These are phyloP conservation scores for Cantharellus anzutake DNA, from an alignment of 768 basidiomycete genomes.

Conservation along the genomic window DNA sequence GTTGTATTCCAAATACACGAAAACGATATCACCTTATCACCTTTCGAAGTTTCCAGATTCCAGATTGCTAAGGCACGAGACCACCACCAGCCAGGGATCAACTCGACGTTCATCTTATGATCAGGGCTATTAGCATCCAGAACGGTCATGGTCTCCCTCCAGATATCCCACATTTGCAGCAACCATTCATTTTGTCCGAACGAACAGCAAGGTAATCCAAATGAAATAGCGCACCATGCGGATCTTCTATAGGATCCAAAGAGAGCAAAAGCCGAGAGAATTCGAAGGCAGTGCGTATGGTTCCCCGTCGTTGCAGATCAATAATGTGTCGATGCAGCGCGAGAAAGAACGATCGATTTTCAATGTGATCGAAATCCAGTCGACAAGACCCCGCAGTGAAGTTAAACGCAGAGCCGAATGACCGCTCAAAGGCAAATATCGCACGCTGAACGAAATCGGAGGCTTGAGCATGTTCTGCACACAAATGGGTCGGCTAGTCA, in stretches of 20 bases:
- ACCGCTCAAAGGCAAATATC: conserved; percentile 80
- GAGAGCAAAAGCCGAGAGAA: conserved; percentile 72
- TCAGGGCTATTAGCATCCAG: not conserved
- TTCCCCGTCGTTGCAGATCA: conserved; percentile 76
- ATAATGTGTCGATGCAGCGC: conserved; percentile 38
- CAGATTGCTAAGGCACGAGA: conserved; percentile 49
- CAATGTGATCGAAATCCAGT: conserved; percentile 76
- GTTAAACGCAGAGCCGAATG: conserved; percentile 72
- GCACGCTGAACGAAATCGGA: conserved; percentile 86
- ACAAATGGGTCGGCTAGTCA: not conserved
- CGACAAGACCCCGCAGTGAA: conserved; percentile 66
- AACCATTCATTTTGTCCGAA: conserved; percentile 64
- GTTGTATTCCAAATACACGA: not conserved
- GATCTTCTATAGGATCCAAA: conserved; percentile 74
- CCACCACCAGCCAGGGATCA: conserved; percentile 65
- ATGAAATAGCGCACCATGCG: conserved; percentile 67
- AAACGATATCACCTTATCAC: conserved; percentile 12
- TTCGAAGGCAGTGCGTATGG: conserved; percentile 78
- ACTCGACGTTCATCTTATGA: conserved; percentile 25
- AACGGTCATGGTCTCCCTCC: conserved; percentile 4
- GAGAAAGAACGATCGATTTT: conserved; percentile 85
- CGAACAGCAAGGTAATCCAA: conserved; percentile 77
- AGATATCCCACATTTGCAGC: conserved; percentile 36
- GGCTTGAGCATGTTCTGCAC: conserved; percentile 57
- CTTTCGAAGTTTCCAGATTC: conserved; percentile 26